Evolutionary conservation across 2,329 filamentous ascomycete genomes (phyloP), one percentile per base, ranked within the genome.

Genomic region (Stagonosporopsis cucurbitacearum): DNA sequence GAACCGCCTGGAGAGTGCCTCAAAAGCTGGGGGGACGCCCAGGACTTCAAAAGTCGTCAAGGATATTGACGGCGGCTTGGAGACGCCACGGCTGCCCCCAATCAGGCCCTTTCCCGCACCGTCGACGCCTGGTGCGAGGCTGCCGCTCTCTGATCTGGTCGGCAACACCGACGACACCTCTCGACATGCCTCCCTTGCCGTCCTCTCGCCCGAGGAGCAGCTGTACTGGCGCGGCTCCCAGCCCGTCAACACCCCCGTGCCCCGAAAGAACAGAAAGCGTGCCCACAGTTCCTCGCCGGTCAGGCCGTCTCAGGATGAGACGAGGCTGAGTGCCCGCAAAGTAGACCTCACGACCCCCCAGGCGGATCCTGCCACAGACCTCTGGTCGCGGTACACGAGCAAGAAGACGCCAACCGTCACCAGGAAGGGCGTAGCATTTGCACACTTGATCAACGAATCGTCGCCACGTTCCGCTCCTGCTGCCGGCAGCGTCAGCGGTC

Each of bases 141-240:
- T 87, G 35, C 83, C 85, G 22, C 74, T 88, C 12, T 83, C 84
- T 28, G 85, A 87, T 58, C 75, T 88, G 28, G 84, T 88, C 41
- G 84, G 84, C 59, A 85, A 86, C 67, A 80, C 80, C 43, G 85
- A 87, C 68, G 83, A 86, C 65, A 79, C 79, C 9, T 77, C 80
- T 33, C 80, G 78, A 62, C 77, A 78, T 54, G 75, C 76, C n/a
- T 75, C 77, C 23, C 77, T 77, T 47, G 77, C 80, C 19, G 72
- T 77, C n/a, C 69, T 77, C 17, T 86, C 85, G 1, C 86, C 85
- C 0, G 82, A 86, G 59, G 86, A 88, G 59, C 82, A 85, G 65
- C 78, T 88, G 40, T 79, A 81, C 44, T 88, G 86, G 86, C 81
- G 85, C 36, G 71, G 72, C 13, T 79, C 79, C 12, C 79, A 78